Evolutionary conservation across 805 yeast genomes (phyloP).

Genomic region (Saturnispora hagleri): DNA sequence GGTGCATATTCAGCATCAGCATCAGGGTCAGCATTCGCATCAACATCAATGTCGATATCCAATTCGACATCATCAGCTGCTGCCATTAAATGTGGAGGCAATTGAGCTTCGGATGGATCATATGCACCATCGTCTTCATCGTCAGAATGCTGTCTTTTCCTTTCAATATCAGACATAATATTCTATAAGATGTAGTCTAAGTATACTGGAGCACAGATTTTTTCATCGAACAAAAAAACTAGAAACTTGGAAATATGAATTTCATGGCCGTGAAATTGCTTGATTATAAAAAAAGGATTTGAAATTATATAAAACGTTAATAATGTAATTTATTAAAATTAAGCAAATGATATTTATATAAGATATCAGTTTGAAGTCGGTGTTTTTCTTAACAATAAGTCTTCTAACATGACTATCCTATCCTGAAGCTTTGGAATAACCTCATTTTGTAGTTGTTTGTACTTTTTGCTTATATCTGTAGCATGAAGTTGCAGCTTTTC

Average conservation of each 20-base stretch:
- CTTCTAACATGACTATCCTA: conserved; percentile 28
- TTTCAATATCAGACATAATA: background rate
- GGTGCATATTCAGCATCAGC: background rate
- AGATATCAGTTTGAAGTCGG: background rate
- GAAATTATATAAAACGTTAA: background rate
- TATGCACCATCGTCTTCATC: conserved; percentile 5
- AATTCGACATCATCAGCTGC: background rate
- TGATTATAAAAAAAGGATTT: background rate
- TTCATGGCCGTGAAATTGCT: background rate
- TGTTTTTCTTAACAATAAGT: conserved; percentile 8
- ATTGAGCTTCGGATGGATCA: background rate
- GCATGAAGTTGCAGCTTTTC: conserved; percentile 31
- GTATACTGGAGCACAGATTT: background rate
- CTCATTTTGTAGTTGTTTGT: conserved; percentile 33
- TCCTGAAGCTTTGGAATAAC: conserved; percentile 40
- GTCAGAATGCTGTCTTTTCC: conserved; percentile 5
- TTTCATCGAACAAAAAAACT: background rate
- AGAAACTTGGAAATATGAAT: background rate
- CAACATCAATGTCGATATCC: background rate
- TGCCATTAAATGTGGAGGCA: conserved; percentile 6
- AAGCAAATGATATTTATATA: background rate
- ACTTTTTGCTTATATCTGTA: conserved; percentile 32
- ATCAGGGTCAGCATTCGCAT: background rate
- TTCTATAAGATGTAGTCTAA: background rate
- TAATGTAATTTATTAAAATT: background rate